Evolutionary conservation across 306 rosid species (phyloP).

Genomic region (Crataegus laevigata): DNA sequence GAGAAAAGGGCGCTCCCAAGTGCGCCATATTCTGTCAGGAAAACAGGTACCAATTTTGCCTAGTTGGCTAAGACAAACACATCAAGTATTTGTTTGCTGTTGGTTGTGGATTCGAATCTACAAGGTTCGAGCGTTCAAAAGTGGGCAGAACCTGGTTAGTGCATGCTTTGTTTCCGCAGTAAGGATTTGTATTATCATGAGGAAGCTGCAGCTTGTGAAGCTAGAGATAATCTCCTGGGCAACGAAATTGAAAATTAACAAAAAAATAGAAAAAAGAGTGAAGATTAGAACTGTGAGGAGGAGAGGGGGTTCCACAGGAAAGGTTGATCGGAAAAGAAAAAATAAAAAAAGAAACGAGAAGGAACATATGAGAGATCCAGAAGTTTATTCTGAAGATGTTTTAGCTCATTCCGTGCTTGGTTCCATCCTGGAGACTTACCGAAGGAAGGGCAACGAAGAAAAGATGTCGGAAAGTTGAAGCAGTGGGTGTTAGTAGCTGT

Average conservation of each 20-base stretch:
- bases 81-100: not conserved
- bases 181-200: not conserved
- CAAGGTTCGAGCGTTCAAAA: not conserved
- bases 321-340: not conserved
- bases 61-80: slow-evolving; percentile 30
- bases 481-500: not conserved
- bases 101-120: slow-evolving; percentile 8
- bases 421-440: not conserved
- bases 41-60: slow-evolving; percentile 29
- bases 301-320: not conserved
- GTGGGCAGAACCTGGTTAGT: not conserved
- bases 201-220: not conserved
- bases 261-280: not conserved
- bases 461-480: not conserved
- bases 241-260: not conserved
- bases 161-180: not conserved
- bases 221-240: not conserved
- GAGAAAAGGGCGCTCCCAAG: slow-evolving; percentile 17
- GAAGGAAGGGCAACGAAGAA: not conserved
- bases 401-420: not conserved
- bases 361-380: not conserved
- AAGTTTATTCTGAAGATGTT: not conserved
- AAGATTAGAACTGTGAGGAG: no score
- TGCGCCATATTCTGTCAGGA: slow-evolving; percentile 25
- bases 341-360: not conserved